phyloP scores from a whole-genome alignment of 352 stramenopile genomes.

The Globisporangium alternatum region DNA sequence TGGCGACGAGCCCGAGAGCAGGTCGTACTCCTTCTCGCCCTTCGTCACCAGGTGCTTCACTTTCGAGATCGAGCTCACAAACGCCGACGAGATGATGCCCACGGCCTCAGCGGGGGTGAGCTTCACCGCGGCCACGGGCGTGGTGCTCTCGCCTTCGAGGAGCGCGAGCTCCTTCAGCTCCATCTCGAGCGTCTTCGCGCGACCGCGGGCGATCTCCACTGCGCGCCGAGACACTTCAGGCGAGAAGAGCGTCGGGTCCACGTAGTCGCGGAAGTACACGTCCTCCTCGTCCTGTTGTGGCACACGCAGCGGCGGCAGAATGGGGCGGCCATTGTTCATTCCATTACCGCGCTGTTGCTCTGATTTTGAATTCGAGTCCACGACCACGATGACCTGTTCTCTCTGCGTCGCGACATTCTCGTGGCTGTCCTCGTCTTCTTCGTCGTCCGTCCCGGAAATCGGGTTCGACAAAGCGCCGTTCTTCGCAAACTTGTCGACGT shows the following conservation, averaged over 20 bases:
- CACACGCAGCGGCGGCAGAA: conserved; percentile 21
- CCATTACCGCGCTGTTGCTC: conserved; percentile 19
- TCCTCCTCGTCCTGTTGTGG: conserved; percentile 33
- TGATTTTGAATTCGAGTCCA: conserved; percentile 19
- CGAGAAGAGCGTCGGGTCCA: conserved; percentile 79
- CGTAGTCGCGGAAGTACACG: conserved; percentile 44
- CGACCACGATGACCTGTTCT: conserved; percentile 38
- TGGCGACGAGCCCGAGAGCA: conserved; percentile 51
- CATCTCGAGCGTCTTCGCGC: conserved; percentile 63
- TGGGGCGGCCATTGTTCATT: conserved; percentile 15
- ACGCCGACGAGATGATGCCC: conserved; percentile 55
- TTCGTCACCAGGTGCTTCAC: conserved; percentile 59
- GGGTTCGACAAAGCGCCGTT: conserved; percentile 12
- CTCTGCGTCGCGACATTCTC: conserved; percentile 15
- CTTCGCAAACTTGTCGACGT: conserved; percentile 22
- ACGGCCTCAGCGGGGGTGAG: conserved; percentile 62
- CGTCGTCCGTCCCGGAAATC: conserved; percentile 28
- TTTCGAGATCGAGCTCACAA: conserved; percentile 53
- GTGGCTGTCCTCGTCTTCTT: conserved; percentile 20
- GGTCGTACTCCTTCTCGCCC: conserved; percentile 67
- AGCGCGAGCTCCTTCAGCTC: conserved; percentile 73
- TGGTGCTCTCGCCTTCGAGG: conserved; percentile 33
- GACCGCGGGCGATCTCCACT: conserved; percentile 79
- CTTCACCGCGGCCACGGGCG: conserved; percentile 19
- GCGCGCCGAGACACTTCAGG: conserved; percentile 78